Evolutionary conservation across 2,329 filamentous ascomycete species (phyloP).

Genomic region (Penicillium sp.): DNA sequence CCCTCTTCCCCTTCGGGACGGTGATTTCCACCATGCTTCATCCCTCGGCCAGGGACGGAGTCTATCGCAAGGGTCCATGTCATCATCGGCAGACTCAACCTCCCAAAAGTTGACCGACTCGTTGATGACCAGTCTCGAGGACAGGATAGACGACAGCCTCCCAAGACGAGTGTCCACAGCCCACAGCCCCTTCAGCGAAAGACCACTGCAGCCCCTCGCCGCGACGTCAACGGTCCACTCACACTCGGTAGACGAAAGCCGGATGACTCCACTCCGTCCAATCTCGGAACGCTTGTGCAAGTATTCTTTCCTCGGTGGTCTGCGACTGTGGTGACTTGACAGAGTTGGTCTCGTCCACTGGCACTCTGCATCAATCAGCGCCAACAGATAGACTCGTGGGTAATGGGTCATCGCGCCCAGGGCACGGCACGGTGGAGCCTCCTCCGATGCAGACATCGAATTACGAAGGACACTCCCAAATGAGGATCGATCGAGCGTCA

Average conservation of each 20-base stretch:
- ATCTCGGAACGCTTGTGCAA: neutral
- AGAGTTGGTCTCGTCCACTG: too few relatives aligned
- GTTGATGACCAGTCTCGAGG: too few relatives aligned
- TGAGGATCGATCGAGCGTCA: slow-evolving; percentile 1
- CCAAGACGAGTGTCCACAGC: neutral
- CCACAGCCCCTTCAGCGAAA: too few relatives aligned
- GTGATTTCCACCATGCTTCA: too few relatives aligned
- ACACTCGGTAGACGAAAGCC: neutral
- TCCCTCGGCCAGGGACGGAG: neutral
- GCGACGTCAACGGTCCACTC: slow-evolving; percentile 8
- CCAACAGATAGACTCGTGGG: neutral
- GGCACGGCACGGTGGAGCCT: slow-evolving; percentile 7
- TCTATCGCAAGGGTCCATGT: neutral
- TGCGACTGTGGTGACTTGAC: too few relatives aligned
- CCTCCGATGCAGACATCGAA: neutral
- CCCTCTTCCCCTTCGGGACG: too few relatives aligned
- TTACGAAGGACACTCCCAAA: neutral
- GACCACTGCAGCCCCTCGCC: neutral
- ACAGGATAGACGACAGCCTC: too few relatives aligned
- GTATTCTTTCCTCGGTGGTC: neutral
- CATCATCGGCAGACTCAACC: slow-evolving; percentile 1
- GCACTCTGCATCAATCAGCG: slow-evolving; percentile 5
- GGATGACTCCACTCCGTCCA: slow-evolving; percentile 2
- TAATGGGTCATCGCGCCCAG: slow-evolving; percentile 8
- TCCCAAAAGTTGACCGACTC: neutral